Conservation (phyloP, 2,329 filamentous ascomycete genomes). For the Endocalyx cinctus region DNA sequence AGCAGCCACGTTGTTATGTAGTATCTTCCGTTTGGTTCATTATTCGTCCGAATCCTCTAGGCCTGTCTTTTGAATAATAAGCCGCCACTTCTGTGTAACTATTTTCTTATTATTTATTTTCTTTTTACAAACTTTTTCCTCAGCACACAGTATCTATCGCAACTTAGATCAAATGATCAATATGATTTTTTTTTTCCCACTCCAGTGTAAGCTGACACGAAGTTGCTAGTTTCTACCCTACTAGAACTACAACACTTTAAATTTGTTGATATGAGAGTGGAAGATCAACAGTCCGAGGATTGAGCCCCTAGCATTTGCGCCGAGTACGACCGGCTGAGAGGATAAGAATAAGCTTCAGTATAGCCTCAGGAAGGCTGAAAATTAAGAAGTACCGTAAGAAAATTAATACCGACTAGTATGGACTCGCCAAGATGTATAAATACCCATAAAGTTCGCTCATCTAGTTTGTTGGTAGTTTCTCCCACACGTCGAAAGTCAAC, state of each 20-base stretch:
- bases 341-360: background rate
- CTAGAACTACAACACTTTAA: too few species aligned
- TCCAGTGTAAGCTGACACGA: background rate
- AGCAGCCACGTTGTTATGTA: background rate
- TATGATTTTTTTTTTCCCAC: background rate
- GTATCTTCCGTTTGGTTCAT: background rate
- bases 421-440: background rate
- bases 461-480: too few species aligned
- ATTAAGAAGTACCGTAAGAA: too few species aligned
- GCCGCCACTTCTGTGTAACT: background rate
- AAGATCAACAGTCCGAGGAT: too few species aligned
- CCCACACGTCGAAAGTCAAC: too few species aligned
- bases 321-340: background rate
- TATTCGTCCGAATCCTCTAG: background rate
- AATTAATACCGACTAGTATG: too few species aligned
- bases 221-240: too few species aligned
- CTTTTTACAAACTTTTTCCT: background rate
- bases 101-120: background rate
- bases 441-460: too few species aligned
- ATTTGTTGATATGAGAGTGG: too few species aligned
- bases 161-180: background rate
- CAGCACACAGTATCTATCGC: background rate
- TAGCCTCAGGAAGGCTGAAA: too few species aligned
- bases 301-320: too few species aligned
- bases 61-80: background rate